These are phyloP conservation scores for Brasenia schreberi DNA, from an alignment of 164 flowering plant genomes.

Conservation along the genomic window DNA sequence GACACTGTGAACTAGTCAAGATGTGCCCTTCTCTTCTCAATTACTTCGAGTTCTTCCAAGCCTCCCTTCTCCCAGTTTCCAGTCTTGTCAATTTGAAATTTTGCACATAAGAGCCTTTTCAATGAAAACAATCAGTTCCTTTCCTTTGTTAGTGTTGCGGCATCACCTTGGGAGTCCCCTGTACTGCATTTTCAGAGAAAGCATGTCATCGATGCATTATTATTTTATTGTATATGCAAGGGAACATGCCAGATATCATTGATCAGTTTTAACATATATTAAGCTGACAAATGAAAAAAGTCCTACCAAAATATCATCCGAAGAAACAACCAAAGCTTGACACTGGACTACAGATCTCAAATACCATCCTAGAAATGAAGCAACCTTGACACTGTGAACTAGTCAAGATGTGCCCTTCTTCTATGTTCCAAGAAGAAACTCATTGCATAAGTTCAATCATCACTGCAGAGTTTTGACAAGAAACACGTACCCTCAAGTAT, in stretches of 20 bases:
- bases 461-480: no score
- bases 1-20: background rate
- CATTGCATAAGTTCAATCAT: no score
- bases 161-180: constrained; percentile 81
- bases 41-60: no score
- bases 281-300: background rate
- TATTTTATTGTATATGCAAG: background rate
- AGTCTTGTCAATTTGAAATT: background rate
- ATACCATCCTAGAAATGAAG: background rate
- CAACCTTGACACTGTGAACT: background rate
- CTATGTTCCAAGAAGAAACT: no score
- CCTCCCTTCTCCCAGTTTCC: background rate
- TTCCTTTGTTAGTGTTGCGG: constrained; percentile 68
- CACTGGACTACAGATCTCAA: background rate
- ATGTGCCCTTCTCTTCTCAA: no score
- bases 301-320: background rate
- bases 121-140: constrained; percentile 23
- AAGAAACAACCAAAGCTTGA: background rate
- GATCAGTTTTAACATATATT: background rate
- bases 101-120: background rate
- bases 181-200: constrained; percentile 24
- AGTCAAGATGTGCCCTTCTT: no score
- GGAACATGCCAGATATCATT: background rate
- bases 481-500: no score
- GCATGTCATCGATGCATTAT: background rate